These are phyloP conservation scores for Nemophila menziesii DNA, from an alignment of 257 asterid species.

Conservation along the genomic window DNA sequence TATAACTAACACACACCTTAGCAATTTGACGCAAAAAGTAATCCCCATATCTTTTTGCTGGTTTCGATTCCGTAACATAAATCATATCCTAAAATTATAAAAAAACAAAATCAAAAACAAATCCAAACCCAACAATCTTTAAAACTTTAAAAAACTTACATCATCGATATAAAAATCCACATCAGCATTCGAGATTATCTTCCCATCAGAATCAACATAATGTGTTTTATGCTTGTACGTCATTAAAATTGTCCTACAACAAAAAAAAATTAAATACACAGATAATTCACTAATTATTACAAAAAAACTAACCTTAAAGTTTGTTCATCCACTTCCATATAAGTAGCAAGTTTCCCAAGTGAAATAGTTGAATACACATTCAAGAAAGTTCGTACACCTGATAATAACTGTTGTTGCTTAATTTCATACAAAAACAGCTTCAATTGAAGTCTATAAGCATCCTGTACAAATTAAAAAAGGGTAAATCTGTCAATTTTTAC, in stretches of 20 bases:
- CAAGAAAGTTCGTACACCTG: conserved; percentile 71
- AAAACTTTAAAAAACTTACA: no score
- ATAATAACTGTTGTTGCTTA: conserved; percentile 81
- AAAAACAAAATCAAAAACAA: background rate
- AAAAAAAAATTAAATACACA: conserved; percentile 1
- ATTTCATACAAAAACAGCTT: conserved; percentile 84
- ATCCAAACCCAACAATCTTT: no score
- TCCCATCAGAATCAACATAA: conserved; percentile 64
- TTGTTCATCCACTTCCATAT: conserved; percentile 83
- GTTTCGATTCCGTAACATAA: conserved; percentile 47
- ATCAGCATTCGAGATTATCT: conserved; percentile 68
- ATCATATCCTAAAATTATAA: conserved; percentile 38
- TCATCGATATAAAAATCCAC: conserved; percentile 72
- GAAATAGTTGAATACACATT: conserved; percentile 84
- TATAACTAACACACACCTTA: conserved; percentile 31
- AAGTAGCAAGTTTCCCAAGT: conserved; percentile 63
- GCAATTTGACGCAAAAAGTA: conserved; percentile 65
- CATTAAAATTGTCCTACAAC: conserved; percentile 78
- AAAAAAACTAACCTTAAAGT: conserved; percentile 47
- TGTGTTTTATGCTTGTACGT: conserved; percentile 95
- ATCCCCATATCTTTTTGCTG: conserved; percentile 54
- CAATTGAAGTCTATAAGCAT: conserved; percentile 79
- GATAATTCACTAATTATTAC: background rate
- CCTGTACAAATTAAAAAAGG: no score
- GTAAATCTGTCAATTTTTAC: conserved; percentile 3